phyloP scores from a whole-genome alignment of 345 rosid genomes.

The Brassica nigra region DNA sequence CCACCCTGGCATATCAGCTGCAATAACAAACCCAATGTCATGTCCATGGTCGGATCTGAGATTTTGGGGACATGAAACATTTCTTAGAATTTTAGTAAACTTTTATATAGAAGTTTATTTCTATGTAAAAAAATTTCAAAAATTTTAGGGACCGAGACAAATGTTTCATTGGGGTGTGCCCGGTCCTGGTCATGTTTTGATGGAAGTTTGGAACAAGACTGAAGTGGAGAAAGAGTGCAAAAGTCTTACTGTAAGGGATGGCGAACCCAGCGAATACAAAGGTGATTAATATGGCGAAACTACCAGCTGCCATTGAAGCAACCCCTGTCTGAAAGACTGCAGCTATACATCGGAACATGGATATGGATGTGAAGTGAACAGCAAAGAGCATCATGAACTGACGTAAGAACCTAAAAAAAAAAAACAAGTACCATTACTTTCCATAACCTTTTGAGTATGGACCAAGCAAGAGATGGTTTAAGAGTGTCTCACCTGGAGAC shows the following conservation, averaged over 20 bases:
- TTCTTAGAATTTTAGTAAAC: too few species aligned
- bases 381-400: constrained; percentile 61
- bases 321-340: constrained; percentile 55
- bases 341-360: constrained; percentile 75
- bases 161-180: too few species aligned
- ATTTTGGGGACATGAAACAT: too few species aligned
- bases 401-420: constrained; percentile 58
- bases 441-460: not conserved
- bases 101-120: too few species aligned
- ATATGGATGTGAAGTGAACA: constrained; percentile 60
- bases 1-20: constrained; percentile 80
- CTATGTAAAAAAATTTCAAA: too few species aligned
- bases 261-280: constrained; percentile 67
- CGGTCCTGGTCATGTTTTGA: too few species aligned
- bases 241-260: constrained; percentile 55
- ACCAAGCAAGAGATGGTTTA: constrained; percentile 8
- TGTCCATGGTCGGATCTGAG: not conserved
- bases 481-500: constrained; percentile 52
- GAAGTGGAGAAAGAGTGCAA: not conserved
- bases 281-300: constrained; percentile 45
- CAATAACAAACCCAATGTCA: constrained; percentile 16
- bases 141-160: too few species aligned
- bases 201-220: not conserved
- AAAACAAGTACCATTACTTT: constrained; percentile 6
- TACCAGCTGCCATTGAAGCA: constrained; percentile 54